Evolutionary conservation across 768 basidiomycete genomes (phyloP).

Genomic region (Nevesoporus exiguus): DNA sequence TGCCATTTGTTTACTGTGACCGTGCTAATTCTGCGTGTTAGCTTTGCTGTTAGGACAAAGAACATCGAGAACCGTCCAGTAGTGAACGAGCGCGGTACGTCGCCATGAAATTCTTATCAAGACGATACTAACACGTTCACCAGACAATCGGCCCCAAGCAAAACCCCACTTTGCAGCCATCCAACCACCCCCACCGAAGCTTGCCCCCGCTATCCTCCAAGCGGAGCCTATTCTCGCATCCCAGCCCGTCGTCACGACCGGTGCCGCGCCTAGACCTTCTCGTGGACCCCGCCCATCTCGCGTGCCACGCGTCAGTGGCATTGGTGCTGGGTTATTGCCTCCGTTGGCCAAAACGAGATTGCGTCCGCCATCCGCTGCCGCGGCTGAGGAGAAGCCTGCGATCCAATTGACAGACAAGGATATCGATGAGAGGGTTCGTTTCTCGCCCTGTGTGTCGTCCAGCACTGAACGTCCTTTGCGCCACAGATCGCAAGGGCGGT

Average conservation of each 20-base stretch:
- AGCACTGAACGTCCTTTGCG: not conserved
- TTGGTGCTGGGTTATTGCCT: conserved; percentile 27
- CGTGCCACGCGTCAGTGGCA: conserved; percentile 30
- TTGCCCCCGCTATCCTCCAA: conserved; percentile 46
- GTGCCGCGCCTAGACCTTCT: conserved; percentile 11
- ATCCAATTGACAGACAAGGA: conserved; percentile 58
- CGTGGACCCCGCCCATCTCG: conserved; percentile 32
- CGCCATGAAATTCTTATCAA: not conserved
- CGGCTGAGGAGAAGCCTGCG: conserved; percentile 8
- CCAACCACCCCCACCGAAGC: conserved; percentile 43
- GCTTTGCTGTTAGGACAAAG: conserved; percentile 82
- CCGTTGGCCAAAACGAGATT: conserved; percentile 18
- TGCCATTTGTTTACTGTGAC: not conserved
- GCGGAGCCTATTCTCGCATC: conserved; percentile 33
- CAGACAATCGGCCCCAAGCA: conserved; percentile 56
- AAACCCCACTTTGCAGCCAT: conserved; percentile 67
- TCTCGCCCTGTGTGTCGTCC: not conserved
- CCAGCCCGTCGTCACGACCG: conserved; percentile 5
- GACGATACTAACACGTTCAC: not conserved
- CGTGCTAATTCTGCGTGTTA: conserved; percentile 22
- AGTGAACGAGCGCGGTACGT: conserved; percentile 70
- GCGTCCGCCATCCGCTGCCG: conserved; percentile 17
- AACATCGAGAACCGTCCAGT: conserved; percentile 81
- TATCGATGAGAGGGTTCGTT: conserved; percentile 63
- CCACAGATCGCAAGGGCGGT: conserved; percentile 68